These are phyloP conservation scores for Ogataea allantospora DNA, from an alignment of 805 yeast species.

Conservation along the genomic window DNA sequence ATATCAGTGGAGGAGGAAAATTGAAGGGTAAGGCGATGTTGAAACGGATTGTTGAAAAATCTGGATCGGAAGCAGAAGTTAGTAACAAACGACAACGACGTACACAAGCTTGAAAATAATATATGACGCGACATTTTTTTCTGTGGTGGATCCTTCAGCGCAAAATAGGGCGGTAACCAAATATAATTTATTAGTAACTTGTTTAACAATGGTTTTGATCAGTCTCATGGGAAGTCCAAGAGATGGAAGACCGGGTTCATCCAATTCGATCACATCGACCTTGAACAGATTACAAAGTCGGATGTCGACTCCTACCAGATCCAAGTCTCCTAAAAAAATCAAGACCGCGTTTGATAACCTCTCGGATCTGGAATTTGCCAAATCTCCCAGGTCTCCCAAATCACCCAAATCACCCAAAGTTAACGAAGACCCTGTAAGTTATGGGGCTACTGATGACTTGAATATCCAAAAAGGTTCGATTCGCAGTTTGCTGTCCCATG, in stretches of 20 bases:
- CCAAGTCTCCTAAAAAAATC: slow-evolving; percentile 21
- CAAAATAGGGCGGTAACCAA: slow-evolving; percentile 5
- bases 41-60: slow-evolving; percentile 31
- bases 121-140: background rate
- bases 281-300: slow-evolving; percentile 19
- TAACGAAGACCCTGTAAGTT: slow-evolving; percentile 1
- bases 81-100: slow-evolving; percentile 19
- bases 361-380: slow-evolving; percentile 10
- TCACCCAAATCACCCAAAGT: background rate
- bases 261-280: slow-evolving; percentile 18
- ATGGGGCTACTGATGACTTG: slow-evolving; percentile 8
- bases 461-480: slow-evolving; percentile 9
- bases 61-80: slow-evolving; percentile 25
- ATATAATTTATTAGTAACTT: background rate
- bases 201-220: slow-evolving; percentile 10
- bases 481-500: slow-evolving; percentile 12
- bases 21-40: slow-evolving; percentile 34
- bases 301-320: slow-evolving; percentile 17
- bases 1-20: slow-evolving; percentile 34
- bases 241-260: slow-evolving; percentile 18
- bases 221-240: slow-evolving; percentile 5
- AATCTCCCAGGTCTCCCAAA: background rate
- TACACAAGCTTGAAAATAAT: slow-evolving; percentile 3
- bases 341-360: slow-evolving; percentile 21
- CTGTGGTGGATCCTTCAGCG: slow-evolving; percentile 5